Evolutionary conservation across 805 yeast species (phyloP), one percentile per base, ranked within the genome.

Genomic region (Wickerhamiella nectarea): DNA sequence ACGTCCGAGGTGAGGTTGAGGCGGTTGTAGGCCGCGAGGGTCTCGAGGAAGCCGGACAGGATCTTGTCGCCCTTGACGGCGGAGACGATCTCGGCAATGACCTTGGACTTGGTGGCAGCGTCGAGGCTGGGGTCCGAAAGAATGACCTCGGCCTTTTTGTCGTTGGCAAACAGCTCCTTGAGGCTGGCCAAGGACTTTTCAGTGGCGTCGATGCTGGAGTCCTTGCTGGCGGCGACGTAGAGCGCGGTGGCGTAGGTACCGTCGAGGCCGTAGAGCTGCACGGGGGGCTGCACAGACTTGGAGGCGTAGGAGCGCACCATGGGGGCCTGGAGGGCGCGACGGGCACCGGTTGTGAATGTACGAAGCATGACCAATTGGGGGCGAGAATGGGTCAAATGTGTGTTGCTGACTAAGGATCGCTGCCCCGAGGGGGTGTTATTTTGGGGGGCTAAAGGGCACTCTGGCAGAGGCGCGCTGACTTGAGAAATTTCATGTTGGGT

Each of bases 201-300:
- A 45, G 87, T 78, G 50, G 77, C 66, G 52, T 78, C 89, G 55
- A 86, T 68, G 8, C 84, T 70, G 28, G 93, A 74, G 55, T 76
- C 76, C 71, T 83, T 80, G 53, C 80, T 80, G 46, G 97, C 80
- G 18, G 97, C 96, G 44, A 87, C 71, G 76, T 78, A 89, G 50
- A 91, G 74, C 40, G 98, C 95, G 46, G 85, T 74, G 55, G 97
- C 98, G 66, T 89, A 89, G 52, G 97, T 86, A 61, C 97, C 98
- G 55, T 87, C 96, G 55, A 89, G 69, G 52, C 97, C 97, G 59
- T 75, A 89, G 63, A 89, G 74, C 74, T 86, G 95, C 51, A 89
- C 82, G 46, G 97, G 96, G 43, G 93, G 86, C 66, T 77, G 79
- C 58, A 70, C 67, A 7, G 31, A 11, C 54, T 83, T 80, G 47